phyloP scores from a whole-genome alignment of 306 rosid species.

The Citrullus colocynthis region DNA sequence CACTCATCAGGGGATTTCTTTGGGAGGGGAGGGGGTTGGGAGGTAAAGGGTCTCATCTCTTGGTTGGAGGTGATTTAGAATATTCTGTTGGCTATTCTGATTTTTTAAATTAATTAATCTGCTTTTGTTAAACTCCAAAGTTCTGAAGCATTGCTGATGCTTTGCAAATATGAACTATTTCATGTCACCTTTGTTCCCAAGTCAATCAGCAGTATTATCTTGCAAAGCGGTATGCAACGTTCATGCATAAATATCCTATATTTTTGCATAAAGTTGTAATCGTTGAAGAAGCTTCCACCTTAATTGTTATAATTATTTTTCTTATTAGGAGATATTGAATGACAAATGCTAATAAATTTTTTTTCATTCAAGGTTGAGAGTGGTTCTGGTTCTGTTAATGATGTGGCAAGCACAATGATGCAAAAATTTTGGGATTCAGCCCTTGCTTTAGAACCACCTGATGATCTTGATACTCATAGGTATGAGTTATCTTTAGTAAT shows the following conservation, averaged over 20 bases:
- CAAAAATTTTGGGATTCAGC: slow-evolving; percentile 98
- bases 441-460: slow-evolving; percentile 67
- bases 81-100: too few relatives aligned
- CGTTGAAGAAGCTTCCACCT: neutral
- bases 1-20: too few relatives aligned
- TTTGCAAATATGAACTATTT: neutral
- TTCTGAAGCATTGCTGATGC: neutral
- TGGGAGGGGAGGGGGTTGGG: too few relatives aligned
- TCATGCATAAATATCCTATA: neutral
- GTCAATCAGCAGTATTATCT: neutral
- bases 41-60: too few relatives aligned
- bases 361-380: slow-evolving; percentile 44
- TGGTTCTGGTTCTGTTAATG: slow-evolving; percentile 66
- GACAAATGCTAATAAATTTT: neutral
- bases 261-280: neutral
- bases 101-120: too few relatives aligned
- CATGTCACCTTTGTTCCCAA: neutral
- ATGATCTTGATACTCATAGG: slow-evolving; percentile 82
- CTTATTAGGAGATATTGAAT: neutral
- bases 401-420: slow-evolving; percentile 78
- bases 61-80: too few relatives aligned
- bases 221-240: neutral
- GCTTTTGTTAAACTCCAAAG: neutral
- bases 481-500: slow-evolving; percentile 4
- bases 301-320: neutral